Evolutionary conservation across 2,329 filamentous ascomycete species (phyloP).

Genomic region (Penicillium hordei): DNA sequence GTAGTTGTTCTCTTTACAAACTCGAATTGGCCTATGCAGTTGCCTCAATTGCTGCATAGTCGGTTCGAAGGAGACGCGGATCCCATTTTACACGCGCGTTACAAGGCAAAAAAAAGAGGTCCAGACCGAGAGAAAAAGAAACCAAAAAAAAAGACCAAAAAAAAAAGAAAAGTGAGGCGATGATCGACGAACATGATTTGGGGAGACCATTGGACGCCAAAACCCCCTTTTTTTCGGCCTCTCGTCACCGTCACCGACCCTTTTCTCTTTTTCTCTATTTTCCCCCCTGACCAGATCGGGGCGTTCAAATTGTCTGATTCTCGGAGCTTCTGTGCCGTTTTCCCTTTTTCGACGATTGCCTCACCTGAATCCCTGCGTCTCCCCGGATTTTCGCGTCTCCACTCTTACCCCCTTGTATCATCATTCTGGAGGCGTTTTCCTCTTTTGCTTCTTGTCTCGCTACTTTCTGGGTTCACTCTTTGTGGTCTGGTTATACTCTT

Average conservation of each 20-base stretch:
- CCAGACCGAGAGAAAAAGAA: not conserved
- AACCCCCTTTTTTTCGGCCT: slow-evolving; percentile 10
- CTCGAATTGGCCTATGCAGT: not conserved
- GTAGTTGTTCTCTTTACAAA: slow-evolving; percentile 18
- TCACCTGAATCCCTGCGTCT: slow-evolving; percentile 5
- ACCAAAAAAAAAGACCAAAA: not conserved
- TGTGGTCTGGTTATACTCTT: not conserved
- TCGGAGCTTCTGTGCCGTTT: not conserved
- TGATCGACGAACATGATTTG: slow-evolving; percentile 8
- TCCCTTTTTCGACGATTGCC: not conserved
- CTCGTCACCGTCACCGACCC: slow-evolving; percentile 15
- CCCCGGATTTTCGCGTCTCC: slow-evolving; percentile 12
- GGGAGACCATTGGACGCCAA: slow-evolving; percentile 6
- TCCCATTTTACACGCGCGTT: slow-evolving; percentile 20
- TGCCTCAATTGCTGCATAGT: not conserved
- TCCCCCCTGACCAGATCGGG: slow-evolving; percentile 6
- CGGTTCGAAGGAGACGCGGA: slow-evolving; percentile 1
- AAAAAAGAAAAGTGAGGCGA: slow-evolving; percentile 18
- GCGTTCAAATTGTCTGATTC: not conserved
- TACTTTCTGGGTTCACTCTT: not conserved
- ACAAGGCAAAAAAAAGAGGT: not conserved
- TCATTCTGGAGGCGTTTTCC: slow-evolving; percentile 13
- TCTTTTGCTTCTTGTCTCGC: not conserved
- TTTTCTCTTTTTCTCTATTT: not conserved
- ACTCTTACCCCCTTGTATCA: slow-evolving; percentile 22